Evolutionary conservation across 139 green algal species (phyloP), one percentile per base, ranked within the genome.

Genomic region (Diplosphaera chodatii): DNA sequence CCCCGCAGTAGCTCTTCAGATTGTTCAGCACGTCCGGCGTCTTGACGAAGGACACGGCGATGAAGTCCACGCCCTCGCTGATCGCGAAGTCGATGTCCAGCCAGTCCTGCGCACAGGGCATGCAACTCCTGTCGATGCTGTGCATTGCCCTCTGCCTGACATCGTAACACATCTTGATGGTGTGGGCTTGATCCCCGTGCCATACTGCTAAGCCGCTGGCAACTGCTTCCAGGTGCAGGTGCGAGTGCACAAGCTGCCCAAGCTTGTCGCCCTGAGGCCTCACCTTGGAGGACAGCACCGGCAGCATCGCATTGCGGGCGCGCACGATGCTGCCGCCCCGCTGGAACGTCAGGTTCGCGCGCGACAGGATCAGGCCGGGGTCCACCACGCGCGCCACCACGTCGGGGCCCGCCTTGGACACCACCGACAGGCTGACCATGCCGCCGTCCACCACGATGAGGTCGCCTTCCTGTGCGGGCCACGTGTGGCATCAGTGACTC

Each of bases 1-100:
- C 79, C 31, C 77, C 55, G 31, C 91, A 72, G 81, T 94, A 94
- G 69, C 73, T 83, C 65, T 82, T 83, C 33, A 96, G 78, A 78
- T 94, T 91, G 29, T 83, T 81, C 72, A 96, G 82, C 21, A 92
- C 83, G 69, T 96, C 89, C 15, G 90, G 80, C 0, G 75, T 83
- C 76, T 92, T 93, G 20, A 94, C 89, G 78, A 94, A 94, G 21
- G 82, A 90, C 28, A 94, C 70, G 16, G 84, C 84, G 68, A 94
- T 87, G 74, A 93, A 93, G 78, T 94, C 87, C 23, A 89, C 85
- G 18, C 69, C 21, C 55, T 84, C 41, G 21, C 59, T 32, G 30
- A 96, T 89, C 4, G 80, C 89, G 82, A 95, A 90, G 77, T 96
- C 91, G 56, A 96, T 93, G 81, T 96, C 90, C 8, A 84, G 75